These are phyloP conservation scores for Lodderomyces elongisporus DNA, from an alignment of 1,139 yeast species.

Conservation along the genomic window DNA sequence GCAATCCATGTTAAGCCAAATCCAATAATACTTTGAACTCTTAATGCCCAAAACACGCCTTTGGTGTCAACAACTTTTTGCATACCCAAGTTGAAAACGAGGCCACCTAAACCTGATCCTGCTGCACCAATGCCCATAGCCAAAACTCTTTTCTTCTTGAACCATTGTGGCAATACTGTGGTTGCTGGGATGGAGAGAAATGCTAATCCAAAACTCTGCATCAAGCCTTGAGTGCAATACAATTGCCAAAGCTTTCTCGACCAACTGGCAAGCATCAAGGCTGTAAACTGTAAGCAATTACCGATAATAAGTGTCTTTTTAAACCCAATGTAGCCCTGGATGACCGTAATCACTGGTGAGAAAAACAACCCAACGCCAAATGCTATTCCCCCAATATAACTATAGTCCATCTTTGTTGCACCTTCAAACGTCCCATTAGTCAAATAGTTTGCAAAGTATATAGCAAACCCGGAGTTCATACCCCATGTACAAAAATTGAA, in stretches of 20 bases:
- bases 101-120: constrained; percentile 64
- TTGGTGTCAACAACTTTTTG: constrained; percentile 25
- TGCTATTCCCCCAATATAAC: constrained; percentile 36
- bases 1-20: constrained; percentile 31
- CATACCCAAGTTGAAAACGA: constrained; percentile 40
- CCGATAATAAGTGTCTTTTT: constrained; percentile 36
- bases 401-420: constrained; percentile 38
- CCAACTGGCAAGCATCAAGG: constrained; percentile 51
- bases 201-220: constrained; percentile 48
- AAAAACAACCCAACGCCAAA: constrained; percentile 33
- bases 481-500: constrained; percentile 43
- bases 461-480: constrained; percentile 49
- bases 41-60: constrained; percentile 31
- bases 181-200: constrained; percentile 39
- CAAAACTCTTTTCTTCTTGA: constrained; percentile 48
- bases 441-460: constrained; percentile 45
- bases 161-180: constrained; percentile 48
- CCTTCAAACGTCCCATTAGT: constrained; percentile 31
- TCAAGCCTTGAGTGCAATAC: constrained; percentile 47
- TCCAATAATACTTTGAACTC: constrained; percentile 33
- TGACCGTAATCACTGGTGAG: constrained; percentile 38
- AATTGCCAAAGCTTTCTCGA: constrained; percentile 48
- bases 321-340: constrained; percentile 37
- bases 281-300: constrained; percentile 45
- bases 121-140: constrained; percentile 56